Evolutionary conservation across 2,329 filamentous ascomycete genomes (phyloP), one percentile per base, ranked within the genome.

Genomic region (Berkeleyomyces basicola): DNA sequence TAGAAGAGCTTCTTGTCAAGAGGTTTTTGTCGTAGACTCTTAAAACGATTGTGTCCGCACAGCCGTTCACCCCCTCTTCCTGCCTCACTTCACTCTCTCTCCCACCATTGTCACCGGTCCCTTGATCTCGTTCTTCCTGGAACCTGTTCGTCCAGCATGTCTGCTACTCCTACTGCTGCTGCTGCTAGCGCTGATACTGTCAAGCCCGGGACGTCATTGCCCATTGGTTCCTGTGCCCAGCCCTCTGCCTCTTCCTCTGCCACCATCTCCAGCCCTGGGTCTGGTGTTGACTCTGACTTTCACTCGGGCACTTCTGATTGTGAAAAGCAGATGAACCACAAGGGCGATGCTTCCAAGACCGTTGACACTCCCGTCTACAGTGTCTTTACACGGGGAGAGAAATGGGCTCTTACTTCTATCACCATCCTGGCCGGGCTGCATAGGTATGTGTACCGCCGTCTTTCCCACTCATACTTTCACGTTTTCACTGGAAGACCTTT

Each of bases 371-470:
- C 49, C 14, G 49, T 58, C 3, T 70, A 70, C 40, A 68, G 67
- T 59, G 63, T 70, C 39, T 70, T 69, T 58, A 66, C 63, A 6
- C 63, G 65, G 1, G 60, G 64, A 4, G 68, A 70, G 63, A 71
- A 70, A 63, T 70, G 68, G 69, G 62, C 66, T 23, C 64, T 70
- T 0, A 68, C 69, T 2, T 66, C 61, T 1, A 68, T 70, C 51
- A 69, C 69, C 1, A 69, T 68, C 0, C 65, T 70, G 1, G 69
- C 69, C 0, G 69, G 69, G 0, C 66, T 71, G 1, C 69, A 67
- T 51, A 67, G 67, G 67, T 66, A 36, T 14, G 60, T 60, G 31
- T 0, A 23, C 7, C 9, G 4, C 31, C 44, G 4, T 23, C 7
- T 47, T 23, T 47, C 1, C 6, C 44, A 7, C 31, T 47, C 7